phyloP scores from a whole-genome alignment of 768 basidiomycete species.

The Piloderma croceum region DNA sequence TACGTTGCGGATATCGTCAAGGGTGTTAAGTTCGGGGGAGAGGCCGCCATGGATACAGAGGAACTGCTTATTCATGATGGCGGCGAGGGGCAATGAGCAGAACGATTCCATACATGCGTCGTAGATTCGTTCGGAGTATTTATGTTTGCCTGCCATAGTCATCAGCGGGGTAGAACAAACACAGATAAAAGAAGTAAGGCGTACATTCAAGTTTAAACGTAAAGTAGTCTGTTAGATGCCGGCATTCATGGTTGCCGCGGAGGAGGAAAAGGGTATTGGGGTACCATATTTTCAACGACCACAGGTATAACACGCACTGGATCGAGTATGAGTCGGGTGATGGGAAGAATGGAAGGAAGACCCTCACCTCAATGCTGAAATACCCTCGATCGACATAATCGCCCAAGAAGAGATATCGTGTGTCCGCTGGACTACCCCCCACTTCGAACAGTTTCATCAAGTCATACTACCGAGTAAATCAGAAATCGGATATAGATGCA shows the following conservation, averaged over 20 bases:
- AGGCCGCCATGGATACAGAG: conserved; percentile 97
- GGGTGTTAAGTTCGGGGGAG: conserved; percentile 89
- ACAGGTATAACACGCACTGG: conserved; percentile 95
- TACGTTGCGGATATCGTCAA: conserved; percentile 74
- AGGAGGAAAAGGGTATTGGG: conserved; percentile 94
- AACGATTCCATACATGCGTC: conserved; percentile 98
- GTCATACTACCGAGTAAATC: conserved; percentile 69
- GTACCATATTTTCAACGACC: conserved; percentile 99
- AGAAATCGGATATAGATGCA: conserved; percentile 4
- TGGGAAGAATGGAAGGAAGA: conserved; percentile 1
- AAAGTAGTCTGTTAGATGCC: conserved; percentile 97
- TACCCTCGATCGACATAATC: conserved; percentile 94
- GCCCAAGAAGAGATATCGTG: conserved; percentile 86
- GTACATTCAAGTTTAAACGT: conserved; percentile 98
- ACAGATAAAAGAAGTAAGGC: conserved; percentile 25
- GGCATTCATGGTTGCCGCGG: conserved; percentile 97
- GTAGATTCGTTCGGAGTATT: conserved; percentile 95
- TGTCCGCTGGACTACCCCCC: conserved; percentile 90
- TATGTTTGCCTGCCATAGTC: conserved; percentile 94
- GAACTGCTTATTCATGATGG: conserved; percentile 99
- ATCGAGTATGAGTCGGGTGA: conserved; percentile 5
- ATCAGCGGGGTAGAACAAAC: conserved; percentile 5
- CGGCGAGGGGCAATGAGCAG: conserved; percentile 90
- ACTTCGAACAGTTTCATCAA: conserved; percentile 95
- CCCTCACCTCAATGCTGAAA: conserved; percentile 81